Evolutionary conservation across 441 rosid genomes (phyloP).

Genomic region (Kokia cookei): DNA sequence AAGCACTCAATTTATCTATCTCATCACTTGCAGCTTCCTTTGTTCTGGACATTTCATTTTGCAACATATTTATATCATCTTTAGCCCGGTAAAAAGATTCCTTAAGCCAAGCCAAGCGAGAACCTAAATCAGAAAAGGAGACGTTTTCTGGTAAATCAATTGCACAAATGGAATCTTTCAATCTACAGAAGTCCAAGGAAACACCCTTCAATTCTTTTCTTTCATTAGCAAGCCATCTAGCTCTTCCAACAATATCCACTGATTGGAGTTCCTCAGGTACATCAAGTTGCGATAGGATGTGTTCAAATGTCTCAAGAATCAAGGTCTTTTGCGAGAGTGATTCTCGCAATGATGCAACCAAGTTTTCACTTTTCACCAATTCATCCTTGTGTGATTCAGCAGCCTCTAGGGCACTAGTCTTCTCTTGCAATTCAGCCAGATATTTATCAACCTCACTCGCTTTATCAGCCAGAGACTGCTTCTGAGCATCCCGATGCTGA

Average conservation of each 20-base stretch:
- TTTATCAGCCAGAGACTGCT: conserved; percentile 71
- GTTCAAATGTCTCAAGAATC: conserved; percentile 49
- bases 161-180: conserved; percentile 50
- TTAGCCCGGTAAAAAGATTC: conserved; percentile 51
- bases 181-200: conserved; percentile 45
- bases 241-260: conserved; percentile 44
- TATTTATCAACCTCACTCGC: conserved; percentile 67
- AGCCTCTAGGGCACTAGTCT: conserved; percentile 46
- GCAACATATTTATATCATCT: conserved; percentile 42
- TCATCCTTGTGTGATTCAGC: conserved; percentile 53
- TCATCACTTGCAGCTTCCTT: conserved; percentile 38
- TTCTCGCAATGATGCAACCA: conserved; percentile 62
- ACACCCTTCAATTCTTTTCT: conserved; percentile 44
- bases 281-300: conserved; percentile 35
- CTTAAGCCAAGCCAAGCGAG: conserved; percentile 61
- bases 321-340: conserved; percentile 40
- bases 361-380: conserved; percentile 45
- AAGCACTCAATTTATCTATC: conserved; percentile 16
- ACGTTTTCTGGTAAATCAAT: conserved; percentile 59
- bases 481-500: conserved; percentile 80
- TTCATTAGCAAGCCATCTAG: conserved; percentile 64
- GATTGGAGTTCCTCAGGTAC: conserved; percentile 57
- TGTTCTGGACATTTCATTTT: conserved; percentile 37
- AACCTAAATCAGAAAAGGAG: conserved; percentile 48
- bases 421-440: conserved; percentile 58